Evolutionary conservation across 495 filamentous ascomycete genomes (phyloP).

Genomic region (Astrocystis sublimbata): DNA sequence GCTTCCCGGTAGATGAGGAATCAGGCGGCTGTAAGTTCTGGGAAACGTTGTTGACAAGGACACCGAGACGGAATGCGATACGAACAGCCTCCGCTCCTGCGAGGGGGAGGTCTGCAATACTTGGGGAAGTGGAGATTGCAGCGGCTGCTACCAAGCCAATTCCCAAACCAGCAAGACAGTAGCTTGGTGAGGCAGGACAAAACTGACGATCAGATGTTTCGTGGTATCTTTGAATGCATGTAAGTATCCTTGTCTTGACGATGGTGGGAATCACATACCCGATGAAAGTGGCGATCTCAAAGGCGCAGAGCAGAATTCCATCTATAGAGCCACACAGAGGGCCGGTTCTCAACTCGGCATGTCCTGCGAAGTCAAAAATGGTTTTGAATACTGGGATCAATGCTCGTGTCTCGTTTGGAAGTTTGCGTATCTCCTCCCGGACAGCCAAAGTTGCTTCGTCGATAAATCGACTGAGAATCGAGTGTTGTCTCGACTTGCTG

Average conservation of each 20-base stretch:
- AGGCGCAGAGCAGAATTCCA: conserved; percentile 37
- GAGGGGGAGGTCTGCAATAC: conserved; percentile 29
- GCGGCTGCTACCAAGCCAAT: conserved; percentile 41
- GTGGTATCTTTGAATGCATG: conserved; percentile 17
- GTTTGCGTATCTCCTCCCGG: conserved; percentile 35
- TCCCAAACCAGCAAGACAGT: conserved; percentile 39
- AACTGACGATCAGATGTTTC: conserved; percentile 29
- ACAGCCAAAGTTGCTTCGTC: conserved; percentile 38
- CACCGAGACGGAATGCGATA: conserved; percentile 41
- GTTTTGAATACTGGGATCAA: conserved; percentile 43
- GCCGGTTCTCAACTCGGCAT: conserved; percentile 33
- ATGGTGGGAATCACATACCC: too few relatives aligned
- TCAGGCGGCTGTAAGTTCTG: conserved; percentile 36
- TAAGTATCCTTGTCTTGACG: too few relatives aligned
- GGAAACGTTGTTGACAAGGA: conserved; percentile 39
- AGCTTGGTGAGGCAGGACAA: conserved; percentile 22
- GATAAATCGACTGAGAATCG: conserved; percentile 40
- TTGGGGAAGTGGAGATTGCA: conserved; percentile 40
- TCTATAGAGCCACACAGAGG: conserved; percentile 41
- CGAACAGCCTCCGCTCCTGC: conserved; percentile 37
- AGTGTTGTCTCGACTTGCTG: conserved; percentile 41
- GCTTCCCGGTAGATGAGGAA: background rate
- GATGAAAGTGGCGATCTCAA: conserved; percentile 42
- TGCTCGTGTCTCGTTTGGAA: conserved; percentile 14
- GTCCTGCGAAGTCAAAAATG: conserved; percentile 37